Evolutionary conservation across 2,329 filamentous ascomycete genomes (phyloP).

Genomic region (Neurospora sp.): DNA sequence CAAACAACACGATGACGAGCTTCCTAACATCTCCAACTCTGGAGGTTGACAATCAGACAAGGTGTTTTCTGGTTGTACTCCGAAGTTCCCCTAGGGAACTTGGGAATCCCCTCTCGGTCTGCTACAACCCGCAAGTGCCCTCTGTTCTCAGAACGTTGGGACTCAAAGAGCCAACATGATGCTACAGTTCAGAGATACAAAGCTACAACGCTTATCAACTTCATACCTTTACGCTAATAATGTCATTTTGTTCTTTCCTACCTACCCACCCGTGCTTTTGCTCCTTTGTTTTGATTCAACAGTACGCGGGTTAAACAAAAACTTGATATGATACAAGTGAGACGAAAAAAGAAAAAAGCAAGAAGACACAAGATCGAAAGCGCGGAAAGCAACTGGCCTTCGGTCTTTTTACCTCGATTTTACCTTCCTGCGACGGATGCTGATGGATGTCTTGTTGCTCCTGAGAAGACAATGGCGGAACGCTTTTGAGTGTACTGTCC

Average conservation of each 20-base stretch:
- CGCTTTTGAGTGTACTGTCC: not conserved
- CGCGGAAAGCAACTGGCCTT: conserved; percentile 19
- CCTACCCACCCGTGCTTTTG: not conserved
- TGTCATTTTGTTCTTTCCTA: not conserved
- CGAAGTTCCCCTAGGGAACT: not conserved
- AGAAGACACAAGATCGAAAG: conserved; percentile 17
- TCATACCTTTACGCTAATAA: not conserved
- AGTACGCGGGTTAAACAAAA: not conserved
- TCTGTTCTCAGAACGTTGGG: not conserved
- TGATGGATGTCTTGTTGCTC: not conserved
- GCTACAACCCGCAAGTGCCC: not conserved
- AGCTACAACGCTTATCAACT: not conserved
- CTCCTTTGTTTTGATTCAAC: not conserved
- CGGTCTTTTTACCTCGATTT: conserved; percentile 20
- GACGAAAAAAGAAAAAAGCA: not conserved
- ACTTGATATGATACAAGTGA: not conserved
- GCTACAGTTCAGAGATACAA: not conserved
- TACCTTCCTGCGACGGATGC: conserved; percentile 5
- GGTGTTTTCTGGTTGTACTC: not conserved
- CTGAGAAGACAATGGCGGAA: not conserved
- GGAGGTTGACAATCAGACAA: not conserved
- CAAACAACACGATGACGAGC: not conserved
- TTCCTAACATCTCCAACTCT: not conserved
- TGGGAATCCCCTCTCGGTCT: not conserved
- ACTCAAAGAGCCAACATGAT: not conserved